Evolutionary conservation across 1,284 basidiomycete species (phyloP).

Genomic region (Amylostereum areolatum): DNA sequence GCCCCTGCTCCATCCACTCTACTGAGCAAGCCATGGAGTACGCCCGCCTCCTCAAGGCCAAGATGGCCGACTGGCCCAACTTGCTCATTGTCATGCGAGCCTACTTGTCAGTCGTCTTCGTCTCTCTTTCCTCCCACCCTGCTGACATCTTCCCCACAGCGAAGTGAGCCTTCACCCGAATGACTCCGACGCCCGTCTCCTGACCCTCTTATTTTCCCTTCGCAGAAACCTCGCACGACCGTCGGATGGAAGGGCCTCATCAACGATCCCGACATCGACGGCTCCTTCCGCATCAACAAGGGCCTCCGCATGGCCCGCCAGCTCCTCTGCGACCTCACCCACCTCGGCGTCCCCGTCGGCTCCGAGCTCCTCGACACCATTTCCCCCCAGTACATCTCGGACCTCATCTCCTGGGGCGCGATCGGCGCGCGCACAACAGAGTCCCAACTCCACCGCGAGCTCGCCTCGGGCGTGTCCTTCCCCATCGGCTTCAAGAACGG

Average conservation of each 20-base stretch:
- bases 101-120: constrained; percentile 70
- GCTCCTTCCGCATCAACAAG: constrained; percentile 95
- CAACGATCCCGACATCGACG: constrained; percentile 90
- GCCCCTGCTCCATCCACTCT: constrained; percentile 95
- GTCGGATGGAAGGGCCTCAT: constrained; percentile 88
- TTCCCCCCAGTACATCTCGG: constrained; percentile 79
- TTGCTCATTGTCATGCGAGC: constrained; percentile 93
- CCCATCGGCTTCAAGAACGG: constrained; percentile 99
- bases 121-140: constrained; percentile 8
- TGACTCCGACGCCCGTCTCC: background rate
- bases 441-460: constrained; percentile 89
- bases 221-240: constrained; percentile 81
- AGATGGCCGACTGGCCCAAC: constrained; percentile 68
- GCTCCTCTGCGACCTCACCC: constrained; percentile 85
- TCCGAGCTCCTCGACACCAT: constrained; percentile 95
- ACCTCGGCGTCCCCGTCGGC: constrained; percentile 87
- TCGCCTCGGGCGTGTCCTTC: constrained; percentile 86
- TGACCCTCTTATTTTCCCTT: constrained; percentile 2
- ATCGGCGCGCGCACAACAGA: constrained; percentile 97
- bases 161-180: constrained; percentile 34
- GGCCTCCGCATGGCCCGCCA: constrained; percentile 85
- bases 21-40: constrained; percentile 89
- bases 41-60: constrained; percentile 68
- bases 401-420: constrained; percentile 92
- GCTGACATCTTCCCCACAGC: constrained; percentile 23